Conservation (phyloP, 768 basidiomycete species). For the Rhodotorula babjevae region DNA sequence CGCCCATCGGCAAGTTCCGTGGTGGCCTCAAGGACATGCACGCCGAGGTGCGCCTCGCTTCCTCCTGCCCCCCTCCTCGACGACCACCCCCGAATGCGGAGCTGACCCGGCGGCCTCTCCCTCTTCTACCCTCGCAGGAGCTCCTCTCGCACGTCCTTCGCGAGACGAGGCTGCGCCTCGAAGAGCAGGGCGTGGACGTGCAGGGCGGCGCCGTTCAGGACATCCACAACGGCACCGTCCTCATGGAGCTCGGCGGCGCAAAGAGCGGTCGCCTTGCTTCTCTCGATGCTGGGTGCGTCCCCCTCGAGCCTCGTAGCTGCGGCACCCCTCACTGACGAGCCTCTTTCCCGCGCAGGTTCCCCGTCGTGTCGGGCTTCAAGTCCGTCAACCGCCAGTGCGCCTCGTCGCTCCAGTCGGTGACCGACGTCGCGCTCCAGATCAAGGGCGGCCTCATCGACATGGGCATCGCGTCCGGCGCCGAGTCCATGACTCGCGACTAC, state of each 20-base stretch:
- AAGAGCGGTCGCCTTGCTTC: slow-evolving; percentile 50
- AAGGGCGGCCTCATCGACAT: slow-evolving; percentile 50
- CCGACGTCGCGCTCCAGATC: slow-evolving; percentile 46
- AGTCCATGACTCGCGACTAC: slow-evolving; percentile 51
- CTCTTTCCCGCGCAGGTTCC: slow-evolving; percentile 38
- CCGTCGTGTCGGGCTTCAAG: slow-evolving; percentile 48
- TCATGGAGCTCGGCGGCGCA: slow-evolving; percentile 47
- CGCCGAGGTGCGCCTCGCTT: slow-evolving; percentile 24
- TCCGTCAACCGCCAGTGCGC: slow-evolving; percentile 52
- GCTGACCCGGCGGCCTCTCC: not conserved
- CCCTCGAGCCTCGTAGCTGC: no score
- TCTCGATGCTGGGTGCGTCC: slow-evolving; percentile 42
- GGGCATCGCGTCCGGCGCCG: slow-evolving; percentile 50
- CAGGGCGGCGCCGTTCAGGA: slow-evolving; percentile 43
- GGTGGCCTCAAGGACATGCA: slow-evolving; percentile 81
- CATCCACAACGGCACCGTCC: slow-evolving; percentile 49
- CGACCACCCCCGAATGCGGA: no score
- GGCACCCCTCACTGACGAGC: not conserved
- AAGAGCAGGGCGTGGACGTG: slow-evolving; percentile 36
- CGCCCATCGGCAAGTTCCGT: slow-evolving; percentile 82
- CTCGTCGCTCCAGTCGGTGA: slow-evolving; percentile 49
- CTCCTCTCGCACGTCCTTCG: slow-evolving; percentile 35
- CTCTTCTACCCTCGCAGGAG: slow-evolving; percentile 11
- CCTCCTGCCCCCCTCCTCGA: not conserved
- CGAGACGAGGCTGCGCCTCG: slow-evolving; percentile 27